Evolutionary conservation across 1,284 basidiomycete species (phyloP).

Genomic region (Omphalotus olearius): DNA sequence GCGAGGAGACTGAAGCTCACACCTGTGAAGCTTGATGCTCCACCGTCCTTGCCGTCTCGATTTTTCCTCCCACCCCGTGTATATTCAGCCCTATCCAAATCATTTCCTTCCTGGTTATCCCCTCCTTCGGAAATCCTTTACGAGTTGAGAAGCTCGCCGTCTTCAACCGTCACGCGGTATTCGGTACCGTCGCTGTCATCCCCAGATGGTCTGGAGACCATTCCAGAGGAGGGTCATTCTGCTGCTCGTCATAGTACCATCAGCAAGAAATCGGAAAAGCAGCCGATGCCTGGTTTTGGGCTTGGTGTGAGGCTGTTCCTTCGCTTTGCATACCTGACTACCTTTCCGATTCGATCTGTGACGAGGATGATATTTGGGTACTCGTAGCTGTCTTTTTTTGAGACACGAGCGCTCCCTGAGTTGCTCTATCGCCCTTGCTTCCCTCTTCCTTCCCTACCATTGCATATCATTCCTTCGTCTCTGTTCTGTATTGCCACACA

Average conservation of each 20-base stretch:
- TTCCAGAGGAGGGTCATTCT: conserved; percentile 1
- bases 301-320: not conserved
- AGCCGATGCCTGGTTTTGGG: not conserved
- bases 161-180: conserved; percentile 8
- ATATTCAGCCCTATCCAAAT: not conserved
- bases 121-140: not conserved
- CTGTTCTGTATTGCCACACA: too few relatives aligned
- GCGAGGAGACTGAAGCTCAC: conserved; percentile 1
- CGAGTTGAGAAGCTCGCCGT: conserved; percentile 3
- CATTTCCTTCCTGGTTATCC: not conserved
- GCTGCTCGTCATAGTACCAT: too few relatives aligned
- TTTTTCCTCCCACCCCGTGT: not conserved
- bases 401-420: too few relatives aligned
- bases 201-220: conserved; percentile 7
- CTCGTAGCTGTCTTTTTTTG: not conserved
- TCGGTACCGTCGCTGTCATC: conserved; percentile 5
- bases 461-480: too few relatives aligned
- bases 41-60: not conserved
- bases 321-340: not conserved
- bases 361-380: conserved; percentile 7
- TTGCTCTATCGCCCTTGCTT: too few relatives aligned
- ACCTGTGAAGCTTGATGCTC: not conserved
- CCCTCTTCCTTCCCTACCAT: too few relatives aligned
- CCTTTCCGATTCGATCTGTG: conserved; percentile 1
- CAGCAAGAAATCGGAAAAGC: too few relatives aligned